Conservation (phyloP, 1,139 yeast genomes). For the Blastobotrys malaysiensis region DNA sequence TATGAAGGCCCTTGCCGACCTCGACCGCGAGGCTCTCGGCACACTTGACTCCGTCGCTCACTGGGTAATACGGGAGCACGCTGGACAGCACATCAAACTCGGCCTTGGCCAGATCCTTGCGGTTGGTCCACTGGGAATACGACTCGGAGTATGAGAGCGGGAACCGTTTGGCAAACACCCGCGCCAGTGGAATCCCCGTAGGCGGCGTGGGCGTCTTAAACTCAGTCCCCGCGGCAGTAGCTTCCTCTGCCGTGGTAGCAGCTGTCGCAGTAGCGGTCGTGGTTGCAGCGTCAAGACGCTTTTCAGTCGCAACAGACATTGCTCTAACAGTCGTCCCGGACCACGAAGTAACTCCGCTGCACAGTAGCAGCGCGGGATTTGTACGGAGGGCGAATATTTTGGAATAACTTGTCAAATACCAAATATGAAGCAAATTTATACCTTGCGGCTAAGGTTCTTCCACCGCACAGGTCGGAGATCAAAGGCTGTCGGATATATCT, state of each 20-base stretch:
- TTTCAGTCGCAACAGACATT: not conserved
- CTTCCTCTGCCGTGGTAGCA: too few relatives aligned
- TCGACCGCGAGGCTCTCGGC: conserved; percentile 49
- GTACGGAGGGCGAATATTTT: not conserved
- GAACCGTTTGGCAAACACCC: conserved; percentile 28
- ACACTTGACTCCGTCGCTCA: conserved; percentile 41
- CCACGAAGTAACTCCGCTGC: not conserved
- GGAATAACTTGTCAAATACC: not conserved
- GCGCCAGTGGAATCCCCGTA: conserved; percentile 29
- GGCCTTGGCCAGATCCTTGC: conserved; percentile 36
- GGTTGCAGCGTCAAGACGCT: not conserved
- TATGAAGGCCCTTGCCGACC: conserved; percentile 42
- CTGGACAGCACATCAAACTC: conserved; percentile 44
- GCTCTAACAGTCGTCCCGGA: not conserved
- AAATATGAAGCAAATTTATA: not conserved
- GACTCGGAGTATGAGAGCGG: conserved; percentile 40
- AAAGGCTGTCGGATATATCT: not conserved
- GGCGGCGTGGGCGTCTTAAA: conserved; percentile 30
- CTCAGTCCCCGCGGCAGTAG: too few relatives aligned
- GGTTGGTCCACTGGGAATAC: conserved; percentile 41
- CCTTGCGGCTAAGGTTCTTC: not conserved
- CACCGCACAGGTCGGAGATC: not conserved
- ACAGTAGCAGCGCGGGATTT: not conserved
- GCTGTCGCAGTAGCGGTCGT: conserved; percentile 10
- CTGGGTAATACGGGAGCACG: conserved; percentile 55